Conservation (phyloP, 2,329 filamentous ascomycete species). For the Colletotrichum euphorbiae region DNA sequence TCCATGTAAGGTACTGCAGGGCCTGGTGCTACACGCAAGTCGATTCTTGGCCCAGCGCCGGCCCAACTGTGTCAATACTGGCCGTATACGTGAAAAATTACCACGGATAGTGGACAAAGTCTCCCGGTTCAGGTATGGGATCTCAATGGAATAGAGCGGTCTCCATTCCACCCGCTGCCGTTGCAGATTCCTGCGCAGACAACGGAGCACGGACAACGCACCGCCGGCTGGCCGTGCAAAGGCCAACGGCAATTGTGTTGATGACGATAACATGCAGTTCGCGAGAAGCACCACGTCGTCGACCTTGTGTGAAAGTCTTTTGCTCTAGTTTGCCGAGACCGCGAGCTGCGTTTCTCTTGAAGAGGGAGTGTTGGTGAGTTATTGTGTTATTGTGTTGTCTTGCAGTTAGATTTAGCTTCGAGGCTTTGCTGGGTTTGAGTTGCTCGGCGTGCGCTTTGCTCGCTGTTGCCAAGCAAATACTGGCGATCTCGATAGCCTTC, state of each 20-base stretch:
- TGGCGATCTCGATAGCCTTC: slow-evolving; percentile 32
- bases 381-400: not conserved
- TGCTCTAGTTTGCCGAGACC: not conserved
- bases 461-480: slow-evolving; percentile 30
- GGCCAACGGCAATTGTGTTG: not conserved
- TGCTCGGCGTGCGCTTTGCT: slow-evolving; percentile 36
- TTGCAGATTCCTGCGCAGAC: slow-evolving; percentile 30
- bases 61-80: slow-evolving; percentile 1
- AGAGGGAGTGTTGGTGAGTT: not conserved
- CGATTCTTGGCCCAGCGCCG: not conserved
- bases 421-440: slow-evolving; percentile 14
- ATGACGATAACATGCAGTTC: not conserved
- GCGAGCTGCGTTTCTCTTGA: not conserved
- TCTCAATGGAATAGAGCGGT: slow-evolving; percentile 20
- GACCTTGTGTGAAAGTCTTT: slow-evolving; percentile 1
- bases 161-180: slow-evolving; percentile 17
- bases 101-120: slow-evolving; percentile 7
- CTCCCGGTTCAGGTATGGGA: not conserved
- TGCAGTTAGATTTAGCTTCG: slow-evolving; percentile 17
- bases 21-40: slow-evolving; percentile 7
- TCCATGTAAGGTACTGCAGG: slow-evolving; percentile 37
- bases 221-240: not conserved
- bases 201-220: slow-evolving; percentile 24
- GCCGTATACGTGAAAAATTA: slow-evolving; percentile 10
- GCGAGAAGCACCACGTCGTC: not conserved